These are phyloP conservation scores for Rosellinia necatrix DNA, from an alignment of 2,329 filamentous ascomycete species.

Conservation along the genomic window DNA sequence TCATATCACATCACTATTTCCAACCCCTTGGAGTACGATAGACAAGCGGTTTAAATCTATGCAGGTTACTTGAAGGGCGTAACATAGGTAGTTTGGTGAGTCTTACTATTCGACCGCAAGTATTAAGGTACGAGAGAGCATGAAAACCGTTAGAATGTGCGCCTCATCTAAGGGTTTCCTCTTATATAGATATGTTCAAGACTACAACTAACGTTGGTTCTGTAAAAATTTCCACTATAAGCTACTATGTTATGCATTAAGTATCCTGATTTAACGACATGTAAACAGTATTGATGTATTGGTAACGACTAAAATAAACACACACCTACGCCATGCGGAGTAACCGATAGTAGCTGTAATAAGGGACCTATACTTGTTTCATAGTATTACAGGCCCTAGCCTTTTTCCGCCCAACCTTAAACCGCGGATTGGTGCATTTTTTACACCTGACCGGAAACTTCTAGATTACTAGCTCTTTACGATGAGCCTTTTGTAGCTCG, in stretches of 20 bases:
- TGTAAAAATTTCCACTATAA: too few species aligned
- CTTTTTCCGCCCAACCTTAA: slow-evolving; percentile 22
- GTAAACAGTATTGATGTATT: slow-evolving; percentile 26
- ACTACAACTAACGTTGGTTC: too few species aligned
- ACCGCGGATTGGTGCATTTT: slow-evolving; percentile 18
- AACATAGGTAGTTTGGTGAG: too few species aligned
- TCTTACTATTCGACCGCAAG: too few species aligned
- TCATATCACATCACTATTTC: too few species aligned
- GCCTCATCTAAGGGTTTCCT: too few species aligned
- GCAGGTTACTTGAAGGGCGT: too few species aligned
- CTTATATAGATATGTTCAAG: too few species aligned
- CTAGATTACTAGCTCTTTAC: slow-evolving; percentile 38
- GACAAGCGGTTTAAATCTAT: too few species aligned
- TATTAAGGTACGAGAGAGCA: too few species aligned
- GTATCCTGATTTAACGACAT: background rate
- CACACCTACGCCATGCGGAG: slow-evolving; percentile 38
- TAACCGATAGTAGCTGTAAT: slow-evolving; percentile 28
- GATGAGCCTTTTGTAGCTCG: slow-evolving; percentile 62
- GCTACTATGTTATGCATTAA: background rate
- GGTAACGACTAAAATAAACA: slow-evolving; percentile 33
- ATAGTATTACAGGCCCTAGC: slow-evolving; percentile 28
- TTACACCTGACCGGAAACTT: slow-evolving; percentile 15
- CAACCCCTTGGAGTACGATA: too few species aligned
- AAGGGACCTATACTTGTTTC: slow-evolving; percentile 28
- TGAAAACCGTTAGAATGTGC: too few species aligned